These are phyloP conservation scores for Syncephalastrum contaminatum DNA, from an alignment of 371 early-diverging fungal genomes.

Conservation along the genomic window DNA sequence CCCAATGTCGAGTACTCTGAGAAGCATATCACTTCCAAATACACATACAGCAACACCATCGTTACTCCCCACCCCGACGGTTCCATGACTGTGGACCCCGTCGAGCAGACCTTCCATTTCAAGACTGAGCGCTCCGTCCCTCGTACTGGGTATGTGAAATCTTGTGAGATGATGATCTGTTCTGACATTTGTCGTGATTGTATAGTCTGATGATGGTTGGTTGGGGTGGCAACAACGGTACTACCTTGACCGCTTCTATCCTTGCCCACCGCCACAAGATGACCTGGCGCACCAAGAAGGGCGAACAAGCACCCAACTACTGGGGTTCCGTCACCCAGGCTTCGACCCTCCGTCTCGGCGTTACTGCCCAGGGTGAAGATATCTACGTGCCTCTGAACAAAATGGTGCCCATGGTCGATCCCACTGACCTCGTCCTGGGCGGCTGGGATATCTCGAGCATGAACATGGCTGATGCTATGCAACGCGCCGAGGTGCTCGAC, in stretches of 20 bases:
- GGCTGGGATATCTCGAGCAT: conserved; percentile 95
- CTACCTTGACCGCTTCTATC: conserved; percentile 94
- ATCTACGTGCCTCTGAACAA: conserved; percentile 87
- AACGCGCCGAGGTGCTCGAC: conserved; percentile 90
- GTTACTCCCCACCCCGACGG: conserved; percentile 72
- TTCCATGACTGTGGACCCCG: conserved; percentile 75
- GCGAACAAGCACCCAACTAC: conserved; percentile 91
- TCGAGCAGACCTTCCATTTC: conserved; percentile 85
- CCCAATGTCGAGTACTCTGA: conserved; percentile 87
- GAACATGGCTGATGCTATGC: conserved; percentile 90
- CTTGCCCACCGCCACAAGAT: conserved; percentile 86
- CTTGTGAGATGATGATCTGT: not conserved
- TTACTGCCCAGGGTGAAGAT: conserved; percentile 77
- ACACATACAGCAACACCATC: conserved; percentile 85
- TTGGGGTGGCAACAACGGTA: conserved; percentile 98
- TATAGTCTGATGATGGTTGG: conserved; percentile 95
- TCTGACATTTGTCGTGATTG: not conserved
- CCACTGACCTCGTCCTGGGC: conserved; percentile 93
- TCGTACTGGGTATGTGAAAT: conserved; percentile 66
- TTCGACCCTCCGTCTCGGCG: conserved; percentile 93
- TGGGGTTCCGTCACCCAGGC: conserved; percentile 94
- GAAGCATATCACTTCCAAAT: conserved; percentile 78
- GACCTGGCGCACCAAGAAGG: conserved; percentile 91
- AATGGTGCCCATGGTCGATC: conserved; percentile 94
- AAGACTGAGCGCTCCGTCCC: conserved; percentile 83